Evolutionary conservation across 768 basidiomycete species (phyloP).

Genomic region (Termitomyces sp.): DNA sequence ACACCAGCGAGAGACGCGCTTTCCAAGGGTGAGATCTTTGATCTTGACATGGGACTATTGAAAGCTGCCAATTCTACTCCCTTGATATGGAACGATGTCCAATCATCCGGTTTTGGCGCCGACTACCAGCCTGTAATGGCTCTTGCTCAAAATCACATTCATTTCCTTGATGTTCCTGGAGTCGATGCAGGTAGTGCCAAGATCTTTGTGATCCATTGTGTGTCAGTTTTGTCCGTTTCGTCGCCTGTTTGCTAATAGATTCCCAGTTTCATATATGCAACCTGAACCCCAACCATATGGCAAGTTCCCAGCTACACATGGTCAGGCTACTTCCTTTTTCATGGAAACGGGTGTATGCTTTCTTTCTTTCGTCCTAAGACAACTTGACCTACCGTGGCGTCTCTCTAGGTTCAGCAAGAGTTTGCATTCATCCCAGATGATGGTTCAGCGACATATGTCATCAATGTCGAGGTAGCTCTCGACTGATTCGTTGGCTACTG

Average conservation of each 20-base stretch:
- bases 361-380: constrained; percentile 17
- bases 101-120: constrained; percentile 50
- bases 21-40: constrained; percentile 60
- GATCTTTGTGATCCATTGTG: constrained; percentile 89
- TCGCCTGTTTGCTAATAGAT: neutral
- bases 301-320: constrained; percentile 65
- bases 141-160: constrained; percentile 82
- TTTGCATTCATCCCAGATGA: constrained; percentile 79
- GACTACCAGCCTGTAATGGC: constrained; percentile 74
- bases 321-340: constrained; percentile 72
- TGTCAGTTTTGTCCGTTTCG: constrained; percentile 21
- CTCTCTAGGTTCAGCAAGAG: constrained; percentile 56
- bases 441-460: constrained; percentile 64
- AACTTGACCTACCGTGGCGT: neutral
- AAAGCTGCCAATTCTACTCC: constrained; percentile 56
- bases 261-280: constrained; percentile 77
- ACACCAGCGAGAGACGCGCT: constrained; percentile 52
- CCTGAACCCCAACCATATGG: constrained; percentile 63
- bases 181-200: constrained; percentile 64
- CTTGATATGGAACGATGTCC: constrained; percentile 62
- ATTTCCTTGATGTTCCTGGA: constrained; percentile 73
- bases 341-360: constrained; percentile 44
- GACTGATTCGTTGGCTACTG: neutral
- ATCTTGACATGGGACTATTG: constrained; percentile 66
- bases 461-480: constrained; percentile 56